phyloP scores from a whole-genome alignment of 257 asterid genomes.

The Solanum commersonii region DNA sequence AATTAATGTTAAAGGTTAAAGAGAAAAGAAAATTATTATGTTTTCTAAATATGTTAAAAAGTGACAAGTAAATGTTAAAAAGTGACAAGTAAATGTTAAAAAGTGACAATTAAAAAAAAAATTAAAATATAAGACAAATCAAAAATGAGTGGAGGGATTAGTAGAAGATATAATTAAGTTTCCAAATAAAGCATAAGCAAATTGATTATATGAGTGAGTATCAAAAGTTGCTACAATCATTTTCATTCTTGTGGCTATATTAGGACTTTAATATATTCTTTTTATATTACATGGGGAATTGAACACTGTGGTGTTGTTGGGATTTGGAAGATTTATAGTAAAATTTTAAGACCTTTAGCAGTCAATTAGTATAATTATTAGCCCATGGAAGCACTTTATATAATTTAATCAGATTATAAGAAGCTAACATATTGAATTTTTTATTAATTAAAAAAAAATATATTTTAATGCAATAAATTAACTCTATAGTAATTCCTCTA shows the following conservation, averaged over 20 bases:
- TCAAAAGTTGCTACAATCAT: neutral
- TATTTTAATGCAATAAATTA: neutral
- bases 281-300: neutral
- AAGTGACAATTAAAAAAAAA: too few species aligned
- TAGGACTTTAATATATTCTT: neutral
- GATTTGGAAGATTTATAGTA: neutral
- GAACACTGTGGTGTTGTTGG: neutral
- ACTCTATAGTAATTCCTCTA: neutral
- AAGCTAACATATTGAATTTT: neutral
- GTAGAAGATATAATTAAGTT: neutral
- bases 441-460: too few species aligned
- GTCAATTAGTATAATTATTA: neutral
- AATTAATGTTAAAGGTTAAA: neutral
- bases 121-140: neutral
- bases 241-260: neutral
- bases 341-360: neutral
- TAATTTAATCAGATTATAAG: too few species aligned
- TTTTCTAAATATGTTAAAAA: neutral
- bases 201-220: neutral
- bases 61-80: too few species aligned
- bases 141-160: neutral
- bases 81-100: rapidly evolving
- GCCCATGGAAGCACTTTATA: neutral
- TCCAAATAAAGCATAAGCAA: neutral
- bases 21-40: too few species aligned